Base-by-base conservation (phyloP, 768 basidiomycete species). In the Agrocybe chaxingu region DNA sequence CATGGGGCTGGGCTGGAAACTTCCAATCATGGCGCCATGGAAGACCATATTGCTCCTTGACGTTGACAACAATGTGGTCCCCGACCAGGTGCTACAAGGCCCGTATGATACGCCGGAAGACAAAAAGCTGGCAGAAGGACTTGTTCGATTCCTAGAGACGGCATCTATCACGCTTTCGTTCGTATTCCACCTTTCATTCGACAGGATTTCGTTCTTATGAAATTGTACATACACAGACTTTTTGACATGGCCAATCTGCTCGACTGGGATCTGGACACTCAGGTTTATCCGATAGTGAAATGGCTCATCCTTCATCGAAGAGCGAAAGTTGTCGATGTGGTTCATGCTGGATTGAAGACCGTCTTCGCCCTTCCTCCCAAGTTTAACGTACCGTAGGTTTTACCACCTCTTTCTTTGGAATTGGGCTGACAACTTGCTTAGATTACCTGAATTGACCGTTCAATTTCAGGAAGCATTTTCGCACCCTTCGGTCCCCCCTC, bases 251-350 rank as follows among this genome's bases (percentile, higher is more conserved):
- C 87, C 2, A 84, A 77, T 61, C 63, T 90, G 33, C 70, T 95
- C 36, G 90, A 92, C 50, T 91, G 91, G 82, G 85, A 93, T 56
- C 70, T 92, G 6, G 84, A 92, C 57, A 73, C 80, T 0, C 91
- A 96, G 58, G 78, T 96, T 0, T 90, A 89, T 61, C 90, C 93
- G 0, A 82, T 89, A n/a, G 95, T 96, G 7, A 82, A 92, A 12
- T 93, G 93, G 81, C 76, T 99, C 30, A 89, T 98, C 30, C 85
- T 91, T 52, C 93, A 94, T 67, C 79, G 91, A 47, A 80, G 91
- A 60, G 96, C 92, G 4, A 92, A 92, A 58, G 73, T 98, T 24
- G 86, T 97, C 38, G 94, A 98, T 54, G 79, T 84, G 12, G 82
- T 98, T 31, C 89, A 93, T 59, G 71, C 68, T 3, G 80, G 85